These are phyloP conservation scores for Haplographium delicatum DNA, from an alignment of 495 filamentous ascomycete species.

Conservation along the genomic window DNA sequence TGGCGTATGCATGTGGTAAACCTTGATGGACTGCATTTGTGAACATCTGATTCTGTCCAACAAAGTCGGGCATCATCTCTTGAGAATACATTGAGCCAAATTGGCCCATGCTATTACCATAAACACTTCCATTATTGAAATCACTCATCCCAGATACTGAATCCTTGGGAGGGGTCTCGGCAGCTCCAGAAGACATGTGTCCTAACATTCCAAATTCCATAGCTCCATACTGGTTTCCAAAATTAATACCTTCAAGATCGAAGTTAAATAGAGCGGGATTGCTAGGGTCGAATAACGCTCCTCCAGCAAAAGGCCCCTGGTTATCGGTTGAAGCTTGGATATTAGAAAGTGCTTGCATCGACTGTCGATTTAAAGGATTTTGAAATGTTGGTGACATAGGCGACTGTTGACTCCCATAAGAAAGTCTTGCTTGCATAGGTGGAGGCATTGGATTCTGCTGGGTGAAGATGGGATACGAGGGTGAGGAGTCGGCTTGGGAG, in stretches of 20 bases:
- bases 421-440: constrained; percentile 40
- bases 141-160: constrained; percentile 25
- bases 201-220: constrained; percentile 91
- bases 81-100: constrained; percentile 22
- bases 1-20: constrained; percentile 64
- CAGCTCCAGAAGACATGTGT: constrained; percentile 84
- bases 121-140: constrained; percentile 34
- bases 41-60: constrained; percentile 9
- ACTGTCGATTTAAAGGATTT: constrained; percentile 31
- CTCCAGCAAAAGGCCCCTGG: constrained; percentile 44
- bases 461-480: constrained; percentile 21
- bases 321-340: constrained; percentile 35
- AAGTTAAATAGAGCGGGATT: constrained; percentile 92
- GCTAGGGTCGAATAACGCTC: constrained; percentile 74
- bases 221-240: constrained; percentile 90
- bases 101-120: constrained; percentile 31
- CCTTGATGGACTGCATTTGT: constrained; percentile 14
- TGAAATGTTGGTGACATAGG: constrained; percentile 67
- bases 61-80: constrained; percentile 19
- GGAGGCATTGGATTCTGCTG: constrained; percentile 35
- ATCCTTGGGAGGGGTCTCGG: constrained; percentile 70
- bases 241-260: constrained; percentile 87
- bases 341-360: constrained; percentile 29
- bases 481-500: constrained; percentile 20
- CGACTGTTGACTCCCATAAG: constrained; percentile 58